phyloP scores from a whole-genome alignment of 768 basidiomycete genomes.

The Lepiota subincarnata region DNA sequence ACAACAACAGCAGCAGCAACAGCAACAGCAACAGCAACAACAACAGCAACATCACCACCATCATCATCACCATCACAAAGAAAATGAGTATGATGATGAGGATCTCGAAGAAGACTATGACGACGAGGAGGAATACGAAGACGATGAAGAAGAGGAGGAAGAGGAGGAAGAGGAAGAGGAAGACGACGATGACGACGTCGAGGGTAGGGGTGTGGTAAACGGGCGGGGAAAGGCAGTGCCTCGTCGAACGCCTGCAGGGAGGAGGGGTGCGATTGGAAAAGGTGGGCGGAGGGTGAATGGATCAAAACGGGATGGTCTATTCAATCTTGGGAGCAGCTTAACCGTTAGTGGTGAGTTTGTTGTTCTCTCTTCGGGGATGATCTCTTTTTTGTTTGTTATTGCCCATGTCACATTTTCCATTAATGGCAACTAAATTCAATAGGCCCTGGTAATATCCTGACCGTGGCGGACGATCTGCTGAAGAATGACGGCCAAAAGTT shows the following conservation, averaged over 20 bases:
- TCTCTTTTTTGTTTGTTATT: slow-evolving; percentile 1
- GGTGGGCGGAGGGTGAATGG: slow-evolving; percentile 23
- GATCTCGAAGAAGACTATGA: slow-evolving; percentile 48
- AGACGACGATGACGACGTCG: slow-evolving; percentile 57
- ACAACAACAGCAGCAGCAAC: too few species aligned
- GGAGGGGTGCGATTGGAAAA: slow-evolving; percentile 27
- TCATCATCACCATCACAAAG: slow-evolving; percentile 44
- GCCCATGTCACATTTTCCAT: background rate
- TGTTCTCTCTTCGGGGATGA: slow-evolving; percentile 13
- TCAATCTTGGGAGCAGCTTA: slow-evolving; percentile 77
- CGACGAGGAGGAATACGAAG: slow-evolving; percentile 35
- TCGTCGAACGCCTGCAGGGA: slow-evolving; percentile 8
- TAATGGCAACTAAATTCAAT: slow-evolving; percentile 8
- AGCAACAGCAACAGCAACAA: too few species aligned
- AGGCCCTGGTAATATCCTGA: slow-evolving; percentile 93
- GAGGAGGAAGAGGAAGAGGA: slow-evolving; percentile 51
- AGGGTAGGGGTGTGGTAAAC: slow-evolving; percentile 39
- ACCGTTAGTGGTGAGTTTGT: slow-evolving; percentile 67
- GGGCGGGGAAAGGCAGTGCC: slow-evolving; percentile 29
- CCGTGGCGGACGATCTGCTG: slow-evolving; percentile 96
- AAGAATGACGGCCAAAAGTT: slow-evolving; percentile 99
- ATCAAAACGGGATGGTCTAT: slow-evolving; percentile 54
- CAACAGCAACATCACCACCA: slow-evolving; percentile 29
- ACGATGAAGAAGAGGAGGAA: slow-evolving; percentile 42
- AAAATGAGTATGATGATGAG: slow-evolving; percentile 67